Base-by-base conservation (phyloP, 768 basidiomycete species). In the Infundibulicybe gibba region DNA sequence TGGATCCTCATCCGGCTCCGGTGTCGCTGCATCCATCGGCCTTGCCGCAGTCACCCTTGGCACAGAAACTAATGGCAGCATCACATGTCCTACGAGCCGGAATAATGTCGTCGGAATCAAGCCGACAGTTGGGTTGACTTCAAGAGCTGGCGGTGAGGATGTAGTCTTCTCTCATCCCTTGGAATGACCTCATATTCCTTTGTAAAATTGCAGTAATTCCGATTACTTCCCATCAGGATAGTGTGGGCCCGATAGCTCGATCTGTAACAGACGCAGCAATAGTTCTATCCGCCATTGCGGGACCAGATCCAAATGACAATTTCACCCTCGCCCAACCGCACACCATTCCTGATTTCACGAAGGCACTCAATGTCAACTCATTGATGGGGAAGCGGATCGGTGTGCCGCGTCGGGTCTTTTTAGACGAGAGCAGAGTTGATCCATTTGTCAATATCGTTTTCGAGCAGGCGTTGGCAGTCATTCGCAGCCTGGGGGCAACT, bases 41-140 rank as follows among this genome's bases (percentile, higher is more conserved):
- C 63, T 80, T 14, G 61, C 67, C n/a, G 62, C 76, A 13, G 75
- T 76, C 2, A 61, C 72, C 0, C 62, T 80, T 1, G 76, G 73
- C 9, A 69, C 75, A 3, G 77, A 80, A 46, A 79, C 78, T 0
- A 71, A 76, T 47, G 77, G 81, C 6, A 79, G 78, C 45, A 79
- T 81, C 20, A 75, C 68, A 3, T 80, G 72, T 49, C 82, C 79
- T 17, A 60, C 74, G 0, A 69, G 67, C 52, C 59, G 69, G n/a
- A 81, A 81, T 44, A 81, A 81, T 49, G 33, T 81, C 5, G 81
- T 69, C 3, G 81, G 80, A 0, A 77, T 83, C 40, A 81, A 81
- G 52, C 78, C 82, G n/a, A 83, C 77, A 2, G 70, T 83, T 8
- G 81, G 81, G 0, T 59, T 81, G 31, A 80, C 79, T 3, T 82